Evolutionary conservation across 257 asterid species (phyloP), one percentile per base, ranked within the genome.

Genomic region (Linaria vulgaris): DNA sequence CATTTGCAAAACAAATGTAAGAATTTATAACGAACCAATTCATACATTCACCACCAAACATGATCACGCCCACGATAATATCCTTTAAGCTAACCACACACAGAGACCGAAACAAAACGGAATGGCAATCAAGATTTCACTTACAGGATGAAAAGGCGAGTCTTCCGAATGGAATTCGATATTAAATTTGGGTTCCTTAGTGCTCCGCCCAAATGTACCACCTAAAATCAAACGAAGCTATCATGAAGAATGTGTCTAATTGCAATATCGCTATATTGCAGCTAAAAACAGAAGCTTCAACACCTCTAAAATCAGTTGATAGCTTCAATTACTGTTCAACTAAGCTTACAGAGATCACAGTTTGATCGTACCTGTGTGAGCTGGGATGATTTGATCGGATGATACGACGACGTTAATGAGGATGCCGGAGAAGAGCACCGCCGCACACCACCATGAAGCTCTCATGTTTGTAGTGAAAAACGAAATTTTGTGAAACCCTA

Each of bases 161-260:
- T 90, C 95, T 78, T 84, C 92, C 45, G 84, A 56, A 80, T 90
- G 96, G 68, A 87, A 94, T 69, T 94, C 92, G 22, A 94, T 86
- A 59, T 71, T 79, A 80, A 87, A 94, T 71, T 90, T 94, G 1
- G 97, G 99, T 65, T 94, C 99, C 54, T 88, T 83, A 41, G 96
- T 82, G 78, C 86, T 83, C 74, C 87, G 88, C 69, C 88, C 83
- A 69, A 84, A 80, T 55, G 85, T 77, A 63, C 80, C 83, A 66
- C 95, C 99, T 87, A 73, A 60, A 68, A 52, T 41, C 58, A 68
- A 69, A 27, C 15, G 52, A 63, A 21, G 41, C 41, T 47, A 22
- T 14, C 67, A 60, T 25, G 50, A 48, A 52, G 61, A 51, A 5
- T 6, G 61, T 43, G 12, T 9, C 51, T 9, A 55, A 19, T 14